Conservation (phyloP, 805 yeast species). For the Wickerhamiella sergipiensis region DNA sequence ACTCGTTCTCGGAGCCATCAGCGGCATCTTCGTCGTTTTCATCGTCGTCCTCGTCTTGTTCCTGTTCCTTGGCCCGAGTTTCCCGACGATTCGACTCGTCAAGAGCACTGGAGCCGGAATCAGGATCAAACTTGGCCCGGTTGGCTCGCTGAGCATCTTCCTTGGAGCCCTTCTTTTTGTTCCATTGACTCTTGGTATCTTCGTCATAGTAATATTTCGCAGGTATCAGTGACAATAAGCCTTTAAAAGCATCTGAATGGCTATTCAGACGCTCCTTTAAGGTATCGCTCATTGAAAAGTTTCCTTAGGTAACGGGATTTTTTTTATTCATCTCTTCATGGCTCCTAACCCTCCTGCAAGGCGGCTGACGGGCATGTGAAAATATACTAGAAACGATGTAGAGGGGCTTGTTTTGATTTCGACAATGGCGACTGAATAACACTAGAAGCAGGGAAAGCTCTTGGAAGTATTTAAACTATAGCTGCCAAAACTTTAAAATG, state of each 20-base stretch:
- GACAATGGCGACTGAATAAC: too few relatives aligned
- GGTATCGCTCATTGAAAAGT: conserved; percentile 17
- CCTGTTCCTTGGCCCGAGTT: neutral
- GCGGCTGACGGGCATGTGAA: neutral
- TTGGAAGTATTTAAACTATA: neutral
- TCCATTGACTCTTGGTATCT: conserved; percentile 83
- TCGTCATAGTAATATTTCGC: conserved; percentile 91
- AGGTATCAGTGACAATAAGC: conserved; percentile 79
- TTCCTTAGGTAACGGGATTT: neutral
- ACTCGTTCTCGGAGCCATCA: conserved; percentile 2
- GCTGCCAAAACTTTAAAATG: neutral
- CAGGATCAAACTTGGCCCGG: conserved; percentile 63
- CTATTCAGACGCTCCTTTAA: conserved; percentile 23
- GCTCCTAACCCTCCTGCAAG: neutral
- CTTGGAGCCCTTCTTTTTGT: conserved; percentile 53
- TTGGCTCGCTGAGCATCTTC: conserved; percentile 54
- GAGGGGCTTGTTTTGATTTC: too few relatives aligned
- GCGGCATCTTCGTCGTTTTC: conserved; percentile 1
- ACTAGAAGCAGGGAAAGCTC: too few relatives aligned
- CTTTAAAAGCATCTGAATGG: conserved; percentile 51
- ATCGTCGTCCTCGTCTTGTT: conserved; percentile 6
- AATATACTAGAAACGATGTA: neutral
- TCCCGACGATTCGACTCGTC: conserved; percentile 21
- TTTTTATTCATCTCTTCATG: neutral
- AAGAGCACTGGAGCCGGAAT: conserved; percentile 21